phyloP scores from a whole-genome alignment of 768 basidiomycete species.

The Boletus coccyginus region DNA sequence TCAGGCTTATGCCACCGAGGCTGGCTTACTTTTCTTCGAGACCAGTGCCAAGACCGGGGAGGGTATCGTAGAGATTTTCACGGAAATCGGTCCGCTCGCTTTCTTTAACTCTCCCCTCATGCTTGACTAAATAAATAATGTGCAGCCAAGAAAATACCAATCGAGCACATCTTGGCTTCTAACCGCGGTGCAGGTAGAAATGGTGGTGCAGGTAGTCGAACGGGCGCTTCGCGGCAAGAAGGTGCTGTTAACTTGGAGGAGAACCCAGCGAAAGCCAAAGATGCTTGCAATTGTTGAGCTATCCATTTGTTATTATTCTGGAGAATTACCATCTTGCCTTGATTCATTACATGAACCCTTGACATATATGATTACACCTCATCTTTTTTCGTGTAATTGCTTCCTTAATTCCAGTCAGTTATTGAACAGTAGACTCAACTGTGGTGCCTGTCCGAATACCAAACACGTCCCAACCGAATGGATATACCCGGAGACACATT shows the following conservation, averaged over 20 bases:
- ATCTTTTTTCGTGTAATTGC: slow-evolving; percentile 27
- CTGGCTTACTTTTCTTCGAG: slow-evolving; percentile 95
- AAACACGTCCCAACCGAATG: neutral
- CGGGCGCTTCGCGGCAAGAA: slow-evolving; percentile 46
- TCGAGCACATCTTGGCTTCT: slow-evolving; percentile 90
- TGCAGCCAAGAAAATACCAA: slow-evolving; percentile 81
- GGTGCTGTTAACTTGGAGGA: slow-evolving; percentile 70
- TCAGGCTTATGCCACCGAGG: slow-evolving; percentile 92
- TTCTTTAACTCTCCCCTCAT: neutral
- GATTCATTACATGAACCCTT: slow-evolving; percentile 19
- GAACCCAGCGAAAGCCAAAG: slow-evolving; percentile 62
- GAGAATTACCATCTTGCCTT: slow-evolving; percentile 18
- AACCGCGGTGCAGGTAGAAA: slow-evolving; percentile 65
- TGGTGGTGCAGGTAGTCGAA: slow-evolving; percentile 52
- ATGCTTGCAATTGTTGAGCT: slow-evolving; percentile 78
- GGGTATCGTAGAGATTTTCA: slow-evolving; percentile 94
- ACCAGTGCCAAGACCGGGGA: slow-evolving; percentile 97
- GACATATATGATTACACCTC: slow-evolving; percentile 26
- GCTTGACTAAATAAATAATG: neutral
- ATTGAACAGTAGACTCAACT: slow-evolving; percentile 8
- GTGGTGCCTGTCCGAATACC: neutral
- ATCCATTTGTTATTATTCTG: slow-evolving; percentile 13
- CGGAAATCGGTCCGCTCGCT: slow-evolving; percentile 80
- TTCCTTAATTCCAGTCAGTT: slow-evolving; percentile 24
- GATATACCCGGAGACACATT: neutral